A percentile compares a stretch with the other conserved stretches of the same genome.
Conservation (phyloP, 441 rosid species). For the Syzygium malaccense region DNA sequence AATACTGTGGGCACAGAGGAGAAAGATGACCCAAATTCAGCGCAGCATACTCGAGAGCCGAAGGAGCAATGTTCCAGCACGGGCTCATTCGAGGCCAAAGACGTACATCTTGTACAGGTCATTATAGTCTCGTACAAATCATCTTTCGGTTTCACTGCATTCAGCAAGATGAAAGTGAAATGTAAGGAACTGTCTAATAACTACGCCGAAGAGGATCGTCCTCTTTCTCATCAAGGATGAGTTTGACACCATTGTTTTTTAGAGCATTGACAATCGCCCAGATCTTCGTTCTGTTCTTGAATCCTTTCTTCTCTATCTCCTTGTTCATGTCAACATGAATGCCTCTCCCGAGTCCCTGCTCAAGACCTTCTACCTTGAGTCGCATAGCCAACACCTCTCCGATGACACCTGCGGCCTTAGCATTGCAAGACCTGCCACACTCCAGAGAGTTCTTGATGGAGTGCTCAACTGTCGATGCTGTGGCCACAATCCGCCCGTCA, state of each 20-base stretch:
- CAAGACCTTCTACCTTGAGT: conserved; percentile 56
- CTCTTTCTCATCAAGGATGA: conserved; percentile 44
- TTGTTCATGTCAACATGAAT: conserved; percentile 21
- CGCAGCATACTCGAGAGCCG: background rate
- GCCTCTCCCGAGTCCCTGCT: conserved; percentile 56
- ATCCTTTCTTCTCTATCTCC: conserved; percentile 30
- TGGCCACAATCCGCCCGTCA: conserved; percentile 45
- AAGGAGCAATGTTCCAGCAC: background rate
- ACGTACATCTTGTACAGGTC: background rate
- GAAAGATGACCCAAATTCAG: background rate
- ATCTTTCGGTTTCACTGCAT: background rate
- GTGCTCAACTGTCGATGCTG: conserved; percentile 41
- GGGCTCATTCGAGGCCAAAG: background rate
- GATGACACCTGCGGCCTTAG: conserved; percentile 44
- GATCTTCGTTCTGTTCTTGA: conserved; percentile 20
- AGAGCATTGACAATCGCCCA: conserved; percentile 66
- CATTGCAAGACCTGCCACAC: conserved; percentile 36
- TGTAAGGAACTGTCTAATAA: background rate
- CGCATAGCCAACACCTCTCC: conserved; percentile 63
- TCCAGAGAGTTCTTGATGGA: conserved; percentile 41
- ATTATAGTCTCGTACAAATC: background rate
- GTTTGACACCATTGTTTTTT: conserved; percentile 59
- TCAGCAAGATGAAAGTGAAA: background rate
- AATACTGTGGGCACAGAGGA: background rate
- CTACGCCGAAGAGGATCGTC: conserved; percentile 12